Base-by-base conservation (phyloP, 345 rosid genomes). In the Euclidium syriacum region DNA sequence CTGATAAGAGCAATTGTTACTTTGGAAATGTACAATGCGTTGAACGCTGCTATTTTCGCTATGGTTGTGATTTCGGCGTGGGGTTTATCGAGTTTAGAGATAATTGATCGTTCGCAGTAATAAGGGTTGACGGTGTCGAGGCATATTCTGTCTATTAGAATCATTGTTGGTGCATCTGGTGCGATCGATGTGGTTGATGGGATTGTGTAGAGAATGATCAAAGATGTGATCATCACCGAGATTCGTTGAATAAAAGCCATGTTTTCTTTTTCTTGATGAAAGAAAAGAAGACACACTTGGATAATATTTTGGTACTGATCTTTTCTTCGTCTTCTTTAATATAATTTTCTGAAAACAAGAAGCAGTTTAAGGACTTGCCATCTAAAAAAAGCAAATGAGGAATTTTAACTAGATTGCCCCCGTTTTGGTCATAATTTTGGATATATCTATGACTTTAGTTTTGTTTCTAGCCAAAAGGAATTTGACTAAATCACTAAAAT, bases 81-180 rank as follows among this genome's bases (percentile, higher is more conserved):
- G 0, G 67, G 58, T 1, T 14, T 17, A 0, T 8, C 15, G 29
- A 62, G 58, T 17, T 12, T 36, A 3, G 20, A 1, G 38, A 49
- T 62, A 38, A 62, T 62, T 0, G 38, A 24, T 7, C 9, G 48
- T 6, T 62, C 58, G 42, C 67, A 62, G n/a, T 16, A n/a, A 4
- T 49, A 22, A 1, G 5, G 0, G 25, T 61, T 46, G 5, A 34
- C 34, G 15, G 65, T 61, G 15, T 61, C 10, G 10, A 46, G 6
- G 6, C 67, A 62, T 49, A 62, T 62, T 0, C n/a, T 11, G 12
- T 47, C 66, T 11, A 61, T 61, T 34, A 47, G 44, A 23, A 61
- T 47, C 55, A 33, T 47, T 46, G 55, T 61, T 34, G 17, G 46
- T 34, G 12, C 5, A 24, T 61, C 55, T 24, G 34, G 66, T 34